Conservation (phyloP, 2,329 filamentous ascomycete species). For the Claviceps fusiformis region DNA sequence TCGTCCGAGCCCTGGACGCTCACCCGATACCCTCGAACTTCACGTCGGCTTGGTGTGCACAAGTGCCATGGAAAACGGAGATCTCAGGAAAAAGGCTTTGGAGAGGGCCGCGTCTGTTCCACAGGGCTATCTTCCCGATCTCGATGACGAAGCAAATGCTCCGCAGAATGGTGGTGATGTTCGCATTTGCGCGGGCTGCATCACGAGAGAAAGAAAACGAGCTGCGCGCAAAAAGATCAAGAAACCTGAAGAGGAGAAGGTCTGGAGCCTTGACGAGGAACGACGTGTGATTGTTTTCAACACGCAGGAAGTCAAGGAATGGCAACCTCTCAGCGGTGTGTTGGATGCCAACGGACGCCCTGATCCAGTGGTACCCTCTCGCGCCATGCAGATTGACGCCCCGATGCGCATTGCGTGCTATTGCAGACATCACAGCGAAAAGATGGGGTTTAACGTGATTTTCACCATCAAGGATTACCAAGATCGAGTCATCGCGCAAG, state of each 20-base stretch:
- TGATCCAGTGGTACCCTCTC: slow-evolving; percentile 35
- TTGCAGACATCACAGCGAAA: slow-evolving; percentile 88
- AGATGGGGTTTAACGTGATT: slow-evolving; percentile 82
- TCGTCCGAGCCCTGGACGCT: slow-evolving; percentile 52
- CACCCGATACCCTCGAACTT: slow-evolving; percentile 64
- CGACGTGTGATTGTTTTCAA: slow-evolving; percentile 85
- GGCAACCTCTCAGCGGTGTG: slow-evolving; percentile 49
- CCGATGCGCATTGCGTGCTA: slow-evolving; percentile 97
- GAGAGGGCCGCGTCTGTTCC: slow-evolving; percentile 32
- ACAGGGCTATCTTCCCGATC: slow-evolving; percentile 22
- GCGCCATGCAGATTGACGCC: slow-evolving; percentile 64
- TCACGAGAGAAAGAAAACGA: slow-evolving; percentile 79
- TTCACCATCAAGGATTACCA: slow-evolving; percentile 81
- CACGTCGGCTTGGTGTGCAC: slow-evolving; percentile 78
- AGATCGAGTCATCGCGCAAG: slow-evolving; percentile 67
- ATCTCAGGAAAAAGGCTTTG: slow-evolving; percentile 55
- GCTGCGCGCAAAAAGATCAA: slow-evolving; percentile 87
- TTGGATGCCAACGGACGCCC: slow-evolving; percentile 27
- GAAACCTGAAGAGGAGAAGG: slow-evolving; percentile 81
- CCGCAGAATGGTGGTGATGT: slow-evolving; percentile 88
- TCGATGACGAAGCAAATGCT: slow-evolving; percentile 51
- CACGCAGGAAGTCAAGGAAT: slow-evolving; percentile 74
- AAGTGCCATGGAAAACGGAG: slow-evolving; percentile 70
- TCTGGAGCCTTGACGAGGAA: slow-evolving; percentile 69
- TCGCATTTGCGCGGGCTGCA: slow-evolving; percentile 82